These are phyloP conservation scores for Pleurozium schreberi DNA, from an alignment of 225 moss, liverwort and hornwort species.

Conservation along the genomic window DNA sequence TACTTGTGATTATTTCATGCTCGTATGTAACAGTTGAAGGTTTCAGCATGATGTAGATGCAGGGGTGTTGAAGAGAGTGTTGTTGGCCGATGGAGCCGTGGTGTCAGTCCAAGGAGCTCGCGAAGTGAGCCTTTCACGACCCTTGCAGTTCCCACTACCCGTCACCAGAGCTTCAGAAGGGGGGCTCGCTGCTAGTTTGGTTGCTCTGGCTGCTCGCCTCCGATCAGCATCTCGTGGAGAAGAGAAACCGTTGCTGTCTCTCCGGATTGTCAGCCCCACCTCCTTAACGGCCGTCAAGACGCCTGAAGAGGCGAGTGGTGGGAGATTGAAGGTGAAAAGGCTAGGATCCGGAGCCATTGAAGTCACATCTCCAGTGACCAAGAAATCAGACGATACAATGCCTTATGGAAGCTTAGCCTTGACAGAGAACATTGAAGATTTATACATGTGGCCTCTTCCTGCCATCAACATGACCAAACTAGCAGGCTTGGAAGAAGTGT, in stretches of 20 bases:
- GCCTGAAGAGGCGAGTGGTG: constrained; percentile 34
- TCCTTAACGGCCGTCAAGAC: constrained; percentile 50
- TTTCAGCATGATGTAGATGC: constrained; percentile 84
- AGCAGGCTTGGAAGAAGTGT: constrained; percentile 53
- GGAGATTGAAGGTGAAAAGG: constrained; percentile 73
- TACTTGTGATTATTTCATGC: neutral
- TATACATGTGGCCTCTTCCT: constrained; percentile 75
- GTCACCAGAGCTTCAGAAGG: constrained; percentile 27
- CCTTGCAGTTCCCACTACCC: constrained; percentile 65
- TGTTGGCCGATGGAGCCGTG: constrained; percentile 73
- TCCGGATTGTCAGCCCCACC: constrained; percentile 73
- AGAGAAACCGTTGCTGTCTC: constrained; percentile 60
- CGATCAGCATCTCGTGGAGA: constrained; percentile 55
- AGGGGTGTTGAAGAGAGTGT: constrained; percentile 64
- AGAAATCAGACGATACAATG: constrained; percentile 1
- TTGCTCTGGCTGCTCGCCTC: constrained; percentile 67
- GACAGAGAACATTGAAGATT: constrained; percentile 23
- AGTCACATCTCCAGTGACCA: constrained; percentile 34
- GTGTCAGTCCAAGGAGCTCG: constrained; percentile 80
- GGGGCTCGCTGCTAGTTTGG: constrained; percentile 51
- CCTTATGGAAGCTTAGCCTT: constrained; percentile 12
- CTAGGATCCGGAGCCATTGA: constrained; percentile 74
- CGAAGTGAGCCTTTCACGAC: constrained; percentile 77
- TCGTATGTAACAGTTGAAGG: neutral
- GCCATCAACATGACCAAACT: constrained; percentile 63